Evolutionary conservation across 2,329 filamentous ascomycete species (phyloP).

Genomic region (Monilinia laxa): DNA sequence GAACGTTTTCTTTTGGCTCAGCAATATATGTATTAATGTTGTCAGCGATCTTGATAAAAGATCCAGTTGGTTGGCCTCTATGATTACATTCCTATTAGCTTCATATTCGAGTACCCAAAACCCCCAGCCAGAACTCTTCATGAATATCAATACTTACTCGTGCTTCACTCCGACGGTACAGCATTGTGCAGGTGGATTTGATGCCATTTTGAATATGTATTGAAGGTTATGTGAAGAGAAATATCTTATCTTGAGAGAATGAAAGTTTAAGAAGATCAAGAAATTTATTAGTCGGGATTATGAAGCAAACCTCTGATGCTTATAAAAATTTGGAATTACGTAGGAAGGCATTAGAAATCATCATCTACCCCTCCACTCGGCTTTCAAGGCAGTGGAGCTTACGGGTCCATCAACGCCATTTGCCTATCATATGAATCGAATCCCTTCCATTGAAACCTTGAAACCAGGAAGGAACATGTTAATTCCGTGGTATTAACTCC

Average conservation of each 20-base stretch:
- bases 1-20: conserved; percentile 34
- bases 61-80: conserved; percentile 38
- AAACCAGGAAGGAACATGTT: not conserved
- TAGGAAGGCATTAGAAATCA: not conserved
- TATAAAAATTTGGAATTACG: conserved; percentile 2
- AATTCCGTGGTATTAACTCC: not conserved
- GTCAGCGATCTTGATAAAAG: conserved; percentile 34
- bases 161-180: conserved; percentile 41
- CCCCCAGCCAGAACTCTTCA: conserved; percentile 7
- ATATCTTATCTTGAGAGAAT: not conserved
- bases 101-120: not conserved
- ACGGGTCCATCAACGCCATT: not conserved
- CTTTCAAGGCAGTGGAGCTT: not conserved
- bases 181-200: conserved; percentile 39
- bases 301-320: not conserved
- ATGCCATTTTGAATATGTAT: conserved; percentile 36
- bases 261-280: not conserved
- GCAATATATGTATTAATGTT: conserved; percentile 40
- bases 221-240: not conserved
- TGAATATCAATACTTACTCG: conserved; percentile 31
- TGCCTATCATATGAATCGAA: not conserved
- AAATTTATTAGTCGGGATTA: not conserved
- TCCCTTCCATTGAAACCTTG: not conserved
- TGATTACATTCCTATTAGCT: not conserved
- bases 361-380: conserved; percentile 11